A percentile compares a stretch with the other conserved stretches of the same genome.
Evolutionary conservation across 179 eudicot genomes (phyloP).

Genomic region (Actinidia chinensis): DNA sequence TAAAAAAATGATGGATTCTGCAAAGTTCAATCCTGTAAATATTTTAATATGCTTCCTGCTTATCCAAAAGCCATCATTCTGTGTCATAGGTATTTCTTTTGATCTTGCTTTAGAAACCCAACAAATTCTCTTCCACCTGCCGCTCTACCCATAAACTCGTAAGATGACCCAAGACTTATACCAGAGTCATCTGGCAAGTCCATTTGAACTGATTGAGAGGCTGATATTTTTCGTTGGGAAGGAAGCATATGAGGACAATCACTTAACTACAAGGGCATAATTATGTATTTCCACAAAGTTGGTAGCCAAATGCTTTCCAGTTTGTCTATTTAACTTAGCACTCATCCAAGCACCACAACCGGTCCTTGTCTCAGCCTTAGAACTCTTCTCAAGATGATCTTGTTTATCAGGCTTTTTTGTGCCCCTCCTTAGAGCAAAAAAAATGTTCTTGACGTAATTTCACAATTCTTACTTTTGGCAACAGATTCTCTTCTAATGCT

Average conservation of each 20-base stretch:
- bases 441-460: too few species aligned
- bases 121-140: background rate
- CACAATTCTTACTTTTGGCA: background rate
- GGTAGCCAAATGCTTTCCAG: background rate
- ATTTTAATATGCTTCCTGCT: too few species aligned
- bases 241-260: background rate
- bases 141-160: background rate
- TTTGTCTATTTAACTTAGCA: background rate
- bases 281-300: background rate
- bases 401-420: background rate
- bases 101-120: background rate
- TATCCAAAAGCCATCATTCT: too few species aligned
- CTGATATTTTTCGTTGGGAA: background rate
- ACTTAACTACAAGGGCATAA: background rate
- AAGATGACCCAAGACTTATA: too few species aligned
- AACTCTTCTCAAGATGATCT: too few species aligned
- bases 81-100: background rate
- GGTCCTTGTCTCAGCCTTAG: background rate
- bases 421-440: background rate
- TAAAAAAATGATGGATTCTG: background rate
- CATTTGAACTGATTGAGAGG: too few species aligned
- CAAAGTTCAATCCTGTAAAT: background rate
- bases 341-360: background rate
- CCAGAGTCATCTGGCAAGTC: too few species aligned
- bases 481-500: background rate